Base-by-base conservation (phyloP, 352 stramenopile species). In the Peronospora belbahrii region DNA sequence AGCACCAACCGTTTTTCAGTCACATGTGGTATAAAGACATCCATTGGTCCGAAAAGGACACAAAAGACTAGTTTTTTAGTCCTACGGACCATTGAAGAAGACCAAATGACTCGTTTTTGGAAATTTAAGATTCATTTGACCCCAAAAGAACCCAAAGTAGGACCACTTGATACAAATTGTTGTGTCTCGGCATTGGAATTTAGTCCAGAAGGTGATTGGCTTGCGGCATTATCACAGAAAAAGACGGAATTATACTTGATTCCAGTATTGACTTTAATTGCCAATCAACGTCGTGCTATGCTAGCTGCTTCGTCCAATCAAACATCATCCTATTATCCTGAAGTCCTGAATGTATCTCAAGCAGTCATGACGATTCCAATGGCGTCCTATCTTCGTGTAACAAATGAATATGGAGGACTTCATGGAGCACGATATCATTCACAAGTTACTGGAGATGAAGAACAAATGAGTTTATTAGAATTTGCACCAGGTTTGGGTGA, bases 381-480 rank as follows among this genome's bases (percentile, higher is more conserved):
- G 82, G 76, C 79, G 27, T 86, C 79, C 36, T 94, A 88, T 52
- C 58, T 94, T 32, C 65, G 82, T 22, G 77, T 80, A 6, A 88
- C 78, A 6, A 91, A 91, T 52, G 74, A 88, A 35, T 73, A 67
- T 28, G 80, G 80, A 36, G 82, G 82, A 0, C 62, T 88, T 8
- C 91, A 94, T 45, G 82, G 77, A 37, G 79, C 82, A 38, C 64
- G 80, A 4, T 94, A 94, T 56, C 69, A 85, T 45, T 91, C 79
- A 9, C 74, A 85, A 33, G 80, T 94, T 9, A 74, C 82, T 0
- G 78, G 80, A 10, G 82, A 94, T 32, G 60, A 88, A 24, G 65
- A 85, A 48, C 77, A 92, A 56, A 85, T 94, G 76, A 91, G 79
- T 51, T 85, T 70, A 24, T 62, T 94, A 13, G 79, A 88, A 60